phyloP scores from a whole-genome alignment of 495 filamentous ascomycete genomes.

The Xylaria sp. region DNA sequence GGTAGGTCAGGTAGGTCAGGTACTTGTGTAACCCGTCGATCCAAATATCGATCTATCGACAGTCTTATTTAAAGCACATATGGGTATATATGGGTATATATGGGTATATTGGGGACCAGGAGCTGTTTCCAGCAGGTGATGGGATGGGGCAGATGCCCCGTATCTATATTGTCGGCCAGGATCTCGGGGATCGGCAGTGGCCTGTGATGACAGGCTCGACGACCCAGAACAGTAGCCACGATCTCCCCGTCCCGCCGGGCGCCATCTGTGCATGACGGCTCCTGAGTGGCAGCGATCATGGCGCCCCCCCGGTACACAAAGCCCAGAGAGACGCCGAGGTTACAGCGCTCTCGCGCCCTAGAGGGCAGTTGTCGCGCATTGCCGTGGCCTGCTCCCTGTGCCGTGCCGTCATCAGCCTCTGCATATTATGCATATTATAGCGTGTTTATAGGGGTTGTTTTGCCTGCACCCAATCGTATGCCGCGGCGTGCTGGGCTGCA shows the following conservation, averaged over 20 bases:
- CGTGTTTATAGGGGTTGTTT: neutral
- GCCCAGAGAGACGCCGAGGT: constrained; percentile 20
- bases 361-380: constrained; percentile 24
- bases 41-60: constrained; percentile 19
- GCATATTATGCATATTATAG: constrained; percentile 5
- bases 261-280: neutral
- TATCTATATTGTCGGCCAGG: constrained; percentile 19
- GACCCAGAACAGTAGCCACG: constrained; percentile 2
- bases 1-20: no score
- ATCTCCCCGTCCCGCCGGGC: constrained; percentile 3
- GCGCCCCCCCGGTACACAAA: neutral
- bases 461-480: no score
- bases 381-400: constrained; percentile 17
- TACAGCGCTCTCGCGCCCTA: constrained; percentile 22
- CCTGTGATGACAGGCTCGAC: constrained; percentile 12
- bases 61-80: constrained; percentile 14
- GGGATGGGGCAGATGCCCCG: constrained; percentile 20
- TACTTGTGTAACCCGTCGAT: constrained; percentile 18
- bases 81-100: neutral
- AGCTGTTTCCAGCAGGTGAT: constrained; percentile 25
- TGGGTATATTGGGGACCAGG: neutral
- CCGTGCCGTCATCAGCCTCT: constrained; percentile 21
- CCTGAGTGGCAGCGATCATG: neutral
- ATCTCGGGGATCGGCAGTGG: constrained; percentile 24
- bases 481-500: neutral